Percentiles rank a stretch among this genome's conserved stretches.
Evolutionary conservation across 768 basidiomycete genomes (phyloP).

Genomic region (Cystobasidium tubakii): DNA sequence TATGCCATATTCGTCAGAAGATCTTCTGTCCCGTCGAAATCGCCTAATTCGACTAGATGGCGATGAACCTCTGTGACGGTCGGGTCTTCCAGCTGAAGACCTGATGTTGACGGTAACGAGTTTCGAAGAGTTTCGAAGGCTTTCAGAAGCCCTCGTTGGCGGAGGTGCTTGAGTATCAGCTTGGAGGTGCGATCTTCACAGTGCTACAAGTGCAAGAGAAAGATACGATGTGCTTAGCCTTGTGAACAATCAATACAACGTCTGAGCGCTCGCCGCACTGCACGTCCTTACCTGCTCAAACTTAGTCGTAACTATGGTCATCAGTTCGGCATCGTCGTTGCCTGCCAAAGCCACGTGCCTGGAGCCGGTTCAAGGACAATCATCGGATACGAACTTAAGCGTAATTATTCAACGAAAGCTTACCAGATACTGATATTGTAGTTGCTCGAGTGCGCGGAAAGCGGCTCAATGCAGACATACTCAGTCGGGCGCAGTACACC

Average conservation of each 20-base stretch:
- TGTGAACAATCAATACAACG: no score
- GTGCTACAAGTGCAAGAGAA: constrained; percentile 12
- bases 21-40: constrained; percentile 33
- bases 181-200: constrained; percentile 11
- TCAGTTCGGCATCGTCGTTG: constrained; percentile 18
- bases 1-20: constrained; percentile 30
- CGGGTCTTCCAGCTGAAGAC: constrained; percentile 25
- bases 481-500: constrained; percentile 23
- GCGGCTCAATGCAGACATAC: constrained; percentile 36
- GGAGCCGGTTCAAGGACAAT: neutral
- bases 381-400: no score
- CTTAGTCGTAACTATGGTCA: neutral
- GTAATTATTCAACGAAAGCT: neutral
- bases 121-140: constrained; percentile 31
- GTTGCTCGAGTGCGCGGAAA: constrained; percentile 34
- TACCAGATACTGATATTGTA: constrained; percentile 39
- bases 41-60: constrained; percentile 29
- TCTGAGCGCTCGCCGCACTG: no score
- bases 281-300: constrained; percentile 11
- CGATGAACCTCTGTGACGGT: constrained; percentile 23
- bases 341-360: constrained; percentile 38
- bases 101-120: constrained; percentile 18
- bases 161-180: constrained; percentile 38
- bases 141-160: constrained; percentile 34
- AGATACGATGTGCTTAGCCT: no score